Conservation (phyloP, 1,139 yeast species). For the Sugiyamaella xylanicola region DNA sequence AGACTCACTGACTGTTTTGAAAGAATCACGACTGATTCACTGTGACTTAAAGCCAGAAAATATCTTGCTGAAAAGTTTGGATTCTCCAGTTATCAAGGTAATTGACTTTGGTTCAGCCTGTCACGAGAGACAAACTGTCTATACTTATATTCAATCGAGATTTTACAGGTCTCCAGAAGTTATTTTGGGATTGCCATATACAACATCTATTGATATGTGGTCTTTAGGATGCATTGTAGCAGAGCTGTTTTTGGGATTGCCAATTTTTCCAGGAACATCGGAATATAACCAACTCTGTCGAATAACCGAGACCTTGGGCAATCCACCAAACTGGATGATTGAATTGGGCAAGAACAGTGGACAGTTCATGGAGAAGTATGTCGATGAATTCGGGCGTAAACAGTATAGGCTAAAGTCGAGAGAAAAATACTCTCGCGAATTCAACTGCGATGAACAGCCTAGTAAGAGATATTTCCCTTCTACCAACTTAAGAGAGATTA, state of each 20-base stretch:
- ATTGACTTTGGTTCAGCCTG: constrained; percentile 98
- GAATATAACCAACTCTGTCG: constrained; percentile 89
- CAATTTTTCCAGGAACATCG: constrained; percentile 92
- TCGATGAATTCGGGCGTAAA: constrained; percentile 43
- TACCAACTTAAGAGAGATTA: constrained; percentile 68
- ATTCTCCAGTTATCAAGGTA: constrained; percentile 84
- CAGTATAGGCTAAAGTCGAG: constrained; percentile 55
- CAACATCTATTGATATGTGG: constrained; percentile 98
- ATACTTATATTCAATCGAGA: constrained; percentile 93
- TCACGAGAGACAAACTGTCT: constrained; percentile 83
- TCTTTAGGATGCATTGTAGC: constrained; percentile 96
- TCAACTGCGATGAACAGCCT: constrained; percentile 65
- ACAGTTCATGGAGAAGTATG: constrained; percentile 61
- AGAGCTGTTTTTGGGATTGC: constrained; percentile 88
- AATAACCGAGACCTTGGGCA: constrained; percentile 78
- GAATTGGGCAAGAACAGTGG: constrained; percentile 88
- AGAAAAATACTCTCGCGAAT: constrained; percentile 62
- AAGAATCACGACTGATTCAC: constrained; percentile 83
- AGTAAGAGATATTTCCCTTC: constrained; percentile 85
- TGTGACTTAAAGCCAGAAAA: constrained; percentile 98
- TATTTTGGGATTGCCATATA: constrained; percentile 79
- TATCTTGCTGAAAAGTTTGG: constrained; percentile 76
- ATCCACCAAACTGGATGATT: constrained; percentile 94
- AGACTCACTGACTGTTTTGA: constrained; percentile 76
- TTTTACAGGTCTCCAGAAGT: constrained; percentile 97